Percentiles rank a stretch among this genome's conserved stretches.
Evolutionary conservation across 768 basidiomycete species (phyloP).

Genomic region (Sporobolomyces pararoseus): DNA sequence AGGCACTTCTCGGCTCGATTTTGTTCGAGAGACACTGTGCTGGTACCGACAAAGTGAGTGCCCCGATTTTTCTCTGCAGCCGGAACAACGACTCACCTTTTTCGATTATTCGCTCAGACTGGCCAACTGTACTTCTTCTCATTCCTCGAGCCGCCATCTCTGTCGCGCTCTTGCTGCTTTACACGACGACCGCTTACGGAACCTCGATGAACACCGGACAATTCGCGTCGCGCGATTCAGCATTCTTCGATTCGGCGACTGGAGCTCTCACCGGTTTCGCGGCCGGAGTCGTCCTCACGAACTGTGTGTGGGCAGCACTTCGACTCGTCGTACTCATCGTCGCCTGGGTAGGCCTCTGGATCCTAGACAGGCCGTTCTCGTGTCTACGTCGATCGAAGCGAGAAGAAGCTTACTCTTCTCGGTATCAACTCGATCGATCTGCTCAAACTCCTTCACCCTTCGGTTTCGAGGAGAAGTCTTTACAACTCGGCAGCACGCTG

Average conservation of each 20-base stretch:
- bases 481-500: not conserved
- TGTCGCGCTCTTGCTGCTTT: constrained; percentile 33
- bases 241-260: constrained; percentile 19
- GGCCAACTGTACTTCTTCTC: constrained; percentile 38
- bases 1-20: constrained; percentile 16
- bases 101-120: constrained; percentile 15
- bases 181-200: constrained; percentile 26
- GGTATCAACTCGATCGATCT: not conserved
- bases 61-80: not conserved
- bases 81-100: not conserved
- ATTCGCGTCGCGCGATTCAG: constrained; percentile 22
- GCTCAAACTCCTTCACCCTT: not conserved
- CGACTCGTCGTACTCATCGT: constrained; percentile 21
- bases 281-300: constrained; percentile 25
- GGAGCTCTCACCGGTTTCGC: constrained; percentile 33
- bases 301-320: constrained; percentile 28
- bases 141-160: constrained; percentile 36
- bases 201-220: not conserved
- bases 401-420: not conserved
- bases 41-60: constrained; percentile 36
- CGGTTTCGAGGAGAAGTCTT: constrained; percentile 9
- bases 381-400: not conserved
- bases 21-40: constrained; percentile 11
- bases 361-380: not conserved
- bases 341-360: not conserved